Base-by-base conservation (phyloP, 768 basidiomycete species). In the Phanerochaete sordida region DNA sequence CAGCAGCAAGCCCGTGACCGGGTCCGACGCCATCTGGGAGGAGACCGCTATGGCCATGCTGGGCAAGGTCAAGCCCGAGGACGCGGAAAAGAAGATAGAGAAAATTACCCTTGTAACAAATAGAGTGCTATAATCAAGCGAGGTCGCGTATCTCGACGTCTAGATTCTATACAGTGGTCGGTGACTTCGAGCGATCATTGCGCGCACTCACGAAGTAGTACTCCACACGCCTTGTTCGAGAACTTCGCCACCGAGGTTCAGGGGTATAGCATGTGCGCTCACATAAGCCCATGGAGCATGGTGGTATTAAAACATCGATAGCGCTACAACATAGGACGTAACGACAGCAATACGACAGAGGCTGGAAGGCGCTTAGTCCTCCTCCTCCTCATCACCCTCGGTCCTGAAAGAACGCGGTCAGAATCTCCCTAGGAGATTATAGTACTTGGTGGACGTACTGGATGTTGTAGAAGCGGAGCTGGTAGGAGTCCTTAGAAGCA, bases 391-490 rank as follows among this genome's bases (percentile, higher is more conserved):
- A 2, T 81, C 82, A 43, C 75, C 83, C 65, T 76, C 79, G 48
- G 74, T 75, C 59, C 81, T 81, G 52, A 12, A 9, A 43, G 47
- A 59, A 19, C 12, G 54, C 55, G 30, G 55, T 70, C n/a, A 69
- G 55, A 12, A 54, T 21, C 6, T 12, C 21, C 19, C 24, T 31
- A 27, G 43, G 28, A 24, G 15, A n/a, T n/a, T 33, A 55, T 12
- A 48, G 46, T 26, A 24, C 23, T 6, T 2, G 65, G 24, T 46
- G 13, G 19, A 81, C 88, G 62, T 78, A 90, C 90, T 87, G 88
- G 62, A 94, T 90, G 74, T 93, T 94, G 81, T 91, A 95, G 90
- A 95, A 96, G 67, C 89, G 85, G 65, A 99, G 87, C 70, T 95
- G 87, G 79, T 98, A 99, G 68, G 82, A 84, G 73, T 97, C 93